Conservation (phyloP, 768 basidiomycete species). For the Termitomyces sp. region DNA sequence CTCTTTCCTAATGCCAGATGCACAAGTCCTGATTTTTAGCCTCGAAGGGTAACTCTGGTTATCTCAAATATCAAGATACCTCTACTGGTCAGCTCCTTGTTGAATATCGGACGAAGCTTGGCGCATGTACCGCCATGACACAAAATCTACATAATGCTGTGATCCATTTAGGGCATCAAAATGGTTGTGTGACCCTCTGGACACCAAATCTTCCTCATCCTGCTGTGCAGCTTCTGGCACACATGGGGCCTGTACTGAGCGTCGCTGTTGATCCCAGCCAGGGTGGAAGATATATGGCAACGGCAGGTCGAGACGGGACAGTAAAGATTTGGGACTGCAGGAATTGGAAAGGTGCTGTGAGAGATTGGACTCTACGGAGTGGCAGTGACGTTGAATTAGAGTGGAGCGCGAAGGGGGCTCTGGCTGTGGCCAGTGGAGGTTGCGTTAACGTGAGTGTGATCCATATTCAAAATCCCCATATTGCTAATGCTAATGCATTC, state of each 20-base stretch:
- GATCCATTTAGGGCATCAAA: constrained; percentile 91
- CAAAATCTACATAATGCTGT: constrained; percentile 94
- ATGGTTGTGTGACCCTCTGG: constrained; percentile 95
- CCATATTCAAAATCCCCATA: constrained; percentile 3
- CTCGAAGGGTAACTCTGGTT: constrained; percentile 76
- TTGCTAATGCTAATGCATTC: neutral
- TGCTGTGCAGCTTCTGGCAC: constrained; percentile 87
- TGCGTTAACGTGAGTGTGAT: constrained; percentile 66
- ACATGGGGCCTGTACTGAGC: constrained; percentile 80
- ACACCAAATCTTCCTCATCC: constrained; percentile 92
- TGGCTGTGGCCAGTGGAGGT: constrained; percentile 80
- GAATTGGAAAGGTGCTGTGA: constrained; percentile 88
- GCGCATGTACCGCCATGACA: constrained; percentile 77
- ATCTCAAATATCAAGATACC: constrained; percentile 94
- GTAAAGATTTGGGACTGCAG: constrained; percentile 97
- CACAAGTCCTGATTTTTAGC: neutral
- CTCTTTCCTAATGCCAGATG: neutral
- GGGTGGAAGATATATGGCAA: constrained; percentile 89
- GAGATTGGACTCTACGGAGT: constrained; percentile 70
- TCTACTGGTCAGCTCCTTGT: constrained; percentile 86
- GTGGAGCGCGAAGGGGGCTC: constrained; percentile 82
- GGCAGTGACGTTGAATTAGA: constrained; percentile 60
- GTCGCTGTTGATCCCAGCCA: constrained; percentile 81
- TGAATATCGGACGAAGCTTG: constrained; percentile 87
- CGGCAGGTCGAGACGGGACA: constrained; percentile 78